phyloP scores from a whole-genome alignment of 2,329 filamentous ascomycete genomes.

The Pestalotiopsis fici region DNA sequence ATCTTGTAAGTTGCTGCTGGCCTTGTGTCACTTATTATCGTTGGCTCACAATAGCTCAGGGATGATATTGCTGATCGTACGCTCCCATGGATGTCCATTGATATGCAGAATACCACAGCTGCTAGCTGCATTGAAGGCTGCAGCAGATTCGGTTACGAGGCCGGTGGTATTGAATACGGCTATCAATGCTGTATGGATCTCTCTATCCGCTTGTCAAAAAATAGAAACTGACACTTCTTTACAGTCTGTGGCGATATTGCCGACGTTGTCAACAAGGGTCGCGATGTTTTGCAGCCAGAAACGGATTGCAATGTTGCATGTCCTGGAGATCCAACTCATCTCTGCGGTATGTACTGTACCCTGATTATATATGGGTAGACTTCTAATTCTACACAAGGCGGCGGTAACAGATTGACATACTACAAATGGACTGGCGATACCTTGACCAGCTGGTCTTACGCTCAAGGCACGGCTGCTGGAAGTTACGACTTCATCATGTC shows the following conservation, averaged over 20 bases:
- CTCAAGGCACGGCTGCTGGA: constrained; percentile 50
- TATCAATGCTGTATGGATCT: constrained; percentile 37
- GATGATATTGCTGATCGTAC: constrained; percentile 24
- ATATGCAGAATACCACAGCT: constrained; percentile 39
- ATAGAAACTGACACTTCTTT: background rate
- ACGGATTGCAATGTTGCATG: constrained; percentile 38
- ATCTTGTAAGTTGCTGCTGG: constrained; percentile 12
- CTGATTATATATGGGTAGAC: background rate
- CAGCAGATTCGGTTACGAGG: constrained; percentile 40
- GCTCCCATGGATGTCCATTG: constrained; percentile 38
- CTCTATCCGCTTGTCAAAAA: too few species aligned
- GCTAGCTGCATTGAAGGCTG: constrained; percentile 41
- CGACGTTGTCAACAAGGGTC: constrained; percentile 22
- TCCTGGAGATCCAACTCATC: constrained; percentile 32
- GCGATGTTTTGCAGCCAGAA: constrained; percentile 30
- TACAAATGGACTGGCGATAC: constrained; percentile 48
- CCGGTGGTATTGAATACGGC: constrained; percentile 44
- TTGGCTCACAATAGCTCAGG: constrained; percentile 4
- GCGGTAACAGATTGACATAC: constrained; percentile 45
- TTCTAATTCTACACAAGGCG: constrained; percentile 17
- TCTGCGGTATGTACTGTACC: constrained; percentile 31
- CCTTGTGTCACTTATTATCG: background rate
- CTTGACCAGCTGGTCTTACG: constrained; percentile 51
- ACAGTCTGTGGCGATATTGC: constrained; percentile 36
- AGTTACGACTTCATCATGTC: constrained; percentile 54